phyloP scores from a whole-genome alignment of 805 yeast species.

The Saccharomycopsis capsularis region DNA sequence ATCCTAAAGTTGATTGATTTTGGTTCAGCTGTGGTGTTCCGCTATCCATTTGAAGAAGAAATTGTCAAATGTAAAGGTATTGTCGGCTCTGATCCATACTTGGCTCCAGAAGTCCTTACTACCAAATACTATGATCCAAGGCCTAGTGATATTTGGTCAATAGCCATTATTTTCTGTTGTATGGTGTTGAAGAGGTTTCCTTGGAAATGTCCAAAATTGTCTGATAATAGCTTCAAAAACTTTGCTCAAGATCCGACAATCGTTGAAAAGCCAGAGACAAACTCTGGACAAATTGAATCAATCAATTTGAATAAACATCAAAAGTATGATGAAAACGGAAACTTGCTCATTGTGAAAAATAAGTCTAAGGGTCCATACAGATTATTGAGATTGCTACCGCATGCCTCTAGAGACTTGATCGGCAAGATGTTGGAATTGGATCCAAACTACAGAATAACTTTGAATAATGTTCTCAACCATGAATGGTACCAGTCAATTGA shows the following conservation, averaged over 20 bases:
- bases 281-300: constrained; percentile 37
- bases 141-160: constrained; percentile 77
- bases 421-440: constrained; percentile 61
- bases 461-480: constrained; percentile 50
- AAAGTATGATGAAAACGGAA: constrained; percentile 21
- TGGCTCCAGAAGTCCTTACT: constrained; percentile 73
- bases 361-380: constrained; percentile 69
- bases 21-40: constrained; percentile 78
- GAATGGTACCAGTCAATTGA: constrained; percentile 54
- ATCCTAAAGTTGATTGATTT: constrained; percentile 74
- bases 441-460: constrained; percentile 47
- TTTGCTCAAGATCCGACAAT: constrained; percentile 42
- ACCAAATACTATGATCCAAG: constrained; percentile 62
- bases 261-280: constrained; percentile 72
- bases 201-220: constrained; percentile 72
- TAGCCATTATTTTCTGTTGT: constrained; percentile 79
- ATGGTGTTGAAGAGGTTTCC: constrained; percentile 82
- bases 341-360: constrained; percentile 30
- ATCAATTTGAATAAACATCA: constrained; percentile 21
- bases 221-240: constrained; percentile 64
- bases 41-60: constrained; percentile 63
- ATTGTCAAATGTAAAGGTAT: constrained; percentile 63
- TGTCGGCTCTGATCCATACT: constrained; percentile 81
- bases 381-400: constrained; percentile 72
- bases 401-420: constrained; percentile 74